Evolutionary conservation across 31 red algal genomes (phyloP).

Genomic region (Asparagopsis taxiformis): DNA sequence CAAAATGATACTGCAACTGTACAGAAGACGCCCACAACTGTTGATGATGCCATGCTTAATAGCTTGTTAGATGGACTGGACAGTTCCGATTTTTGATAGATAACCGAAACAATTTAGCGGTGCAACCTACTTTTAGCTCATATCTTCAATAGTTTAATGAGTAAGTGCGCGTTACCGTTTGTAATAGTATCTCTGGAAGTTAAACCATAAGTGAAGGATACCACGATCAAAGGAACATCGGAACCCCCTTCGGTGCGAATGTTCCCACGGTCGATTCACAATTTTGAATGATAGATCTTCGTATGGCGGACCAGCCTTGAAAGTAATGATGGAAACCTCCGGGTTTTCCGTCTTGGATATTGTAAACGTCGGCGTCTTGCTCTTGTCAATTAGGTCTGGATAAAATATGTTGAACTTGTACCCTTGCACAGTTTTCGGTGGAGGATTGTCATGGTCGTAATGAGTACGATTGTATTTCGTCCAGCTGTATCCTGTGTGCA

Average conservation of each 20-base stretch:
- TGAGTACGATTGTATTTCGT: conserved; percentile 94
- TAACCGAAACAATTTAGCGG: conserved; percentile 3
- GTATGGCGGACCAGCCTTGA: conserved; percentile 87
- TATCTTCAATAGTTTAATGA: too few relatives aligned
- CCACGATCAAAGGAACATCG: conserved; percentile 87
- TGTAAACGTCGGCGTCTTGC: conserved; percentile 63
- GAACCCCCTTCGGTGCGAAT: conserved; percentile 79
- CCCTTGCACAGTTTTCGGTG: conserved; percentile 89
- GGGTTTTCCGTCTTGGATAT: conserved; percentile 56
- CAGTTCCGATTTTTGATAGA: conserved; percentile 19
- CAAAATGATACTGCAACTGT: not conserved
- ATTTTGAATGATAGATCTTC: conserved; percentile 93
- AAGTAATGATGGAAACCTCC: conserved; percentile 83
- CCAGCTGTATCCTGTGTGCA: conserved; percentile 85
- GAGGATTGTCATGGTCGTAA: conserved; percentile 95
- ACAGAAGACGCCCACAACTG: not conserved
- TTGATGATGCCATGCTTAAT: conserved; percentile 18
- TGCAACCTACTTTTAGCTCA: too few relatives aligned
- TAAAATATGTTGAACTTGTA: conserved; percentile 99
- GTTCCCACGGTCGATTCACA: conserved; percentile 84
- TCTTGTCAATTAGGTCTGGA: conserved; percentile 74
- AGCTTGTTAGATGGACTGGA: conserved; percentile 15
- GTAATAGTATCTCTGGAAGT: conserved; percentile 78
- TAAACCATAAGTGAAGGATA: conserved; percentile 87
- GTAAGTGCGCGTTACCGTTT: conserved; percentile 36